Conservation (phyloP, 2,329 filamentous ascomycete species). For the Nemania serpens region DNA sequence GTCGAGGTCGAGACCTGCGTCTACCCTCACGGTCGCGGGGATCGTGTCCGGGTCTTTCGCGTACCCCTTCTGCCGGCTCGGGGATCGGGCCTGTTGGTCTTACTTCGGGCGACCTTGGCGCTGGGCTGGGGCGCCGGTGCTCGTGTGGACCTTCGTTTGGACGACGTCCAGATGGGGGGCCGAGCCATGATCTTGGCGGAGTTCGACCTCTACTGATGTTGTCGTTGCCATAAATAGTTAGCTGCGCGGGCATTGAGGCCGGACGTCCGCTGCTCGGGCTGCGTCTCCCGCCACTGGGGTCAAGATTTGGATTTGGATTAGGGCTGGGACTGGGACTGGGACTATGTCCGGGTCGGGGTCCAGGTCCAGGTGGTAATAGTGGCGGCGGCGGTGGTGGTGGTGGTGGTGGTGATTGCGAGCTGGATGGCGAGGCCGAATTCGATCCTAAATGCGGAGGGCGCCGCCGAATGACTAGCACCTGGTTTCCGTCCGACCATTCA, state of each 20-base stretch:
- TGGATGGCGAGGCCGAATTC: background rate
- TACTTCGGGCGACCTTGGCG: too few relatives aligned
- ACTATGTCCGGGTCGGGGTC: background rate
- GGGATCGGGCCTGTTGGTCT: too few relatives aligned
- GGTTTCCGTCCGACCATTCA: conserved; percentile 17
- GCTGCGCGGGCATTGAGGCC: background rate
- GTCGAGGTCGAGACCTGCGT: background rate
- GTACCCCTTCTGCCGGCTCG: background rate
- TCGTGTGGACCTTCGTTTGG: too few relatives aligned
- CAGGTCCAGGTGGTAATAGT: background rate
- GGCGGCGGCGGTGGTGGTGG: background rate
- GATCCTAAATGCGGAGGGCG: background rate
- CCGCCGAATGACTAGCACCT: conserved; percentile 9
- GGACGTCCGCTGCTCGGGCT: background rate
- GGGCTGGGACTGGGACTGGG: background rate
- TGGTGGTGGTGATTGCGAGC: background rate
- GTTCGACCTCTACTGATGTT: background rate
- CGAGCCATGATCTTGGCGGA: too few relatives aligned
- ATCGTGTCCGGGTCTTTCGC: background rate
- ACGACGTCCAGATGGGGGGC: too few relatives aligned
- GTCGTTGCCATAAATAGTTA: too few relatives aligned
- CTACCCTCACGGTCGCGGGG: background rate
- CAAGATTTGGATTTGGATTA: too few relatives aligned
- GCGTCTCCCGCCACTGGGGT: background rate
- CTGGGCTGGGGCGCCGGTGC: too few relatives aligned